phyloP scores from a whole-genome alignment of 2,329 filamentous ascomycete species.

The Eutypella sp. region DNA sequence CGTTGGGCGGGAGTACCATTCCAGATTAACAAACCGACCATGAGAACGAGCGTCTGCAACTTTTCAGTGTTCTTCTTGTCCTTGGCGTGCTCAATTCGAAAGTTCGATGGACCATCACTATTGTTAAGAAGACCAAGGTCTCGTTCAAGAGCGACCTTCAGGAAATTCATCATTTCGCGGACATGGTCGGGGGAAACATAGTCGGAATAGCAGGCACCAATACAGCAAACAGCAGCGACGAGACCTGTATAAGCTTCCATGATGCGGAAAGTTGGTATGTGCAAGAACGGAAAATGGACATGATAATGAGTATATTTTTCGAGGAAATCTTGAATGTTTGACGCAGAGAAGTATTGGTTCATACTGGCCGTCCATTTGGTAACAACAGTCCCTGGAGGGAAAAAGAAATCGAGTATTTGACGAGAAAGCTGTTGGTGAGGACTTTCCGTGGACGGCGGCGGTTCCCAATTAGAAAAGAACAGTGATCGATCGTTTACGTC shows the following conservation, averaged over 20 bases:
- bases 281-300: conserved; percentile 67
- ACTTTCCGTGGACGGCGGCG: conserved; percentile 42
- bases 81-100: conserved; percentile 34
- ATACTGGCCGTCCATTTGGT: conserved; percentile 49
- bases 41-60: conserved; percentile 60
- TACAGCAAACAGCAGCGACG: conserved; percentile 64
- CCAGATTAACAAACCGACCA: conserved; percentile 61
- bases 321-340: conserved; percentile 67
- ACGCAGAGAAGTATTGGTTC: conserved; percentile 58
- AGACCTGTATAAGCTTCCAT: conserved; percentile 62
- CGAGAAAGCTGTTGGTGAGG: conserved; percentile 50
- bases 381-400: conserved; percentile 51
- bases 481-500: conserved; percentile 33
- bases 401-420: conserved; percentile 53
- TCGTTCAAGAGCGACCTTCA: conserved; percentile 53
- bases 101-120: conserved; percentile 29
- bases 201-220: conserved; percentile 71
- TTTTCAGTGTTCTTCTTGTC: conserved; percentile 53
- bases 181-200: conserved; percentile 55
- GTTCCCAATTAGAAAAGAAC: conserved; percentile 47
- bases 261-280: conserved; percentile 66
- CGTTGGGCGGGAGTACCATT: conserved; percentile 64
- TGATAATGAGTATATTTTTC: conserved; percentile 69
- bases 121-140: conserved; percentile 45
- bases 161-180: conserved; percentile 62